These are phyloP conservation scores for Nitzschia sp. DNA, from an alignment of 108 stramenopile genomes.

Conservation along the genomic window DNA sequence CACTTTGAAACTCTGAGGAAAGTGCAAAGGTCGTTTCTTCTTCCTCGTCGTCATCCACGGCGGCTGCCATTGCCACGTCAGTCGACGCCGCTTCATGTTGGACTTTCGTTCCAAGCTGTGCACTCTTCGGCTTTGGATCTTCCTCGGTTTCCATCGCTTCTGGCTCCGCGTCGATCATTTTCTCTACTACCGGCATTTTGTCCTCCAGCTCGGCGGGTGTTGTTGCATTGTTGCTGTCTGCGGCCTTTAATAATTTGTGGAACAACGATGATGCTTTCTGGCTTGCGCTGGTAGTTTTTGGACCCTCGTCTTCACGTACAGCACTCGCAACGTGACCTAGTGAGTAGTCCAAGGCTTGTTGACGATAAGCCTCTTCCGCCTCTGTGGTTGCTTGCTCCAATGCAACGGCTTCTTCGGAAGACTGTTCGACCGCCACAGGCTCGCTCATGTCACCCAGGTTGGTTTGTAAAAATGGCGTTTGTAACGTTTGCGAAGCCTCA, in stretches of 20 bases:
- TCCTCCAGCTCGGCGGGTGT: not conserved
- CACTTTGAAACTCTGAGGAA: constrained; percentile 59
- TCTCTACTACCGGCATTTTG: not conserved
- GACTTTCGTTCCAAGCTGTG: no score
- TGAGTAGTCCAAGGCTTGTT: constrained; percentile 75
- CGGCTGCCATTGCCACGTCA: constrained; percentile 16
- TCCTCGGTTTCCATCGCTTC: no score
- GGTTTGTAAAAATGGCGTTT: constrained; percentile 5
- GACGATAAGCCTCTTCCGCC: constrained; percentile 74
- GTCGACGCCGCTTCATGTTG: not conserved
- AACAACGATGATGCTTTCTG: constrained; percentile 48
- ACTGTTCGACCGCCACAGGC: constrained; percentile 19
- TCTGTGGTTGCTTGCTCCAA: constrained; percentile 27
- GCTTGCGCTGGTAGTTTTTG: not conserved
- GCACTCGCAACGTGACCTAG: constrained; percentile 68
- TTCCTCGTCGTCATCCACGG: constrained; percentile 59
- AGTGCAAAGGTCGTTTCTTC: constrained; percentile 68
- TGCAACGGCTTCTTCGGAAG: constrained; percentile 10
- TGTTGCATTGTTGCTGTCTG: constrained; percentile 21
- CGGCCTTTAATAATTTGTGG: constrained; percentile 60
- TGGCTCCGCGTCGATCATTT: not conserved
- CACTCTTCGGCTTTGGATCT: no score
- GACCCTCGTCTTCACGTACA: constrained; percentile 67
- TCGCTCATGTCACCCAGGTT: constrained; percentile 25
- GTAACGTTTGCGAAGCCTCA: not conserved